Evolutionary conservation across 2,329 filamentous ascomycete species (phyloP).

Genomic region (Kalmusia sp.): DNA sequence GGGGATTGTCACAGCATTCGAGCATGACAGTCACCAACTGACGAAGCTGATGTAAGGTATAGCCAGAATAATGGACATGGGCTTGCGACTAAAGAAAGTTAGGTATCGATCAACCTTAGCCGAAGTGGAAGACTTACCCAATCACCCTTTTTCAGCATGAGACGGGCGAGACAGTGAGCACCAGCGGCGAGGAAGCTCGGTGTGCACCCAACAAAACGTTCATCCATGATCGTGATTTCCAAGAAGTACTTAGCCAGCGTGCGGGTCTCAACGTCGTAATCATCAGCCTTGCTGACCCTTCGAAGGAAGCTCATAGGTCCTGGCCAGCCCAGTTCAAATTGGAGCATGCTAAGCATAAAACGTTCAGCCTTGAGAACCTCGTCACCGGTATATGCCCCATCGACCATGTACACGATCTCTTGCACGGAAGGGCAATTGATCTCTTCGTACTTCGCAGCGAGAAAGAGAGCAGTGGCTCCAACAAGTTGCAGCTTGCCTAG

Average conservation of each 20-base stretch:
- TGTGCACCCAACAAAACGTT: slow-evolving; percentile 90
- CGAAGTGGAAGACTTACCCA: slow-evolving; percentile 71
- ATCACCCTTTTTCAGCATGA: slow-evolving; percentile 88
- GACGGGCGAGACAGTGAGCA: slow-evolving; percentile 87
- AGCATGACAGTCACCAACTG: slow-evolving; percentile 79
- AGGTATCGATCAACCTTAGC: slow-evolving; percentile 31
- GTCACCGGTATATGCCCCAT: slow-evolving; percentile 84
- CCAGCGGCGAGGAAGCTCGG: slow-evolving; percentile 91
- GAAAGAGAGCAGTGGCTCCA: slow-evolving; percentile 92
- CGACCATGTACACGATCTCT: slow-evolving; percentile 99
- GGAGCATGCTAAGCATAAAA: slow-evolving; percentile 96
- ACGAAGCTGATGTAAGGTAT: slow-evolving; percentile 84
- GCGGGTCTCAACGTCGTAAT: slow-evolving; percentile 94
- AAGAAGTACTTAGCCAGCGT: slow-evolving; percentile 98
- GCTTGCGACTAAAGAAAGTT: slow-evolving; percentile 68
- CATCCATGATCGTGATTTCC: slow-evolving; percentile 96
- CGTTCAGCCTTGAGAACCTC: slow-evolving; percentile 97
- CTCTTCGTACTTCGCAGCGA: slow-evolving; percentile 98
- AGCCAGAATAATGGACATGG: slow-evolving; percentile 92
- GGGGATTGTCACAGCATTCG: slow-evolving; percentile 84
- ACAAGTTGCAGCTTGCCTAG: slow-evolving; percentile 95
- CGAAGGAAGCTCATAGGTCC: slow-evolving; percentile 98
- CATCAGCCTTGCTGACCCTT: slow-evolving; percentile 96
- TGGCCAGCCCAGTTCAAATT: slow-evolving; percentile 97
- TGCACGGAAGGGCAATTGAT: slow-evolving; percentile 95